Conservation (phyloP, 352 stramenopile genomes). For the Globisporangium echinulatum region DNA sequence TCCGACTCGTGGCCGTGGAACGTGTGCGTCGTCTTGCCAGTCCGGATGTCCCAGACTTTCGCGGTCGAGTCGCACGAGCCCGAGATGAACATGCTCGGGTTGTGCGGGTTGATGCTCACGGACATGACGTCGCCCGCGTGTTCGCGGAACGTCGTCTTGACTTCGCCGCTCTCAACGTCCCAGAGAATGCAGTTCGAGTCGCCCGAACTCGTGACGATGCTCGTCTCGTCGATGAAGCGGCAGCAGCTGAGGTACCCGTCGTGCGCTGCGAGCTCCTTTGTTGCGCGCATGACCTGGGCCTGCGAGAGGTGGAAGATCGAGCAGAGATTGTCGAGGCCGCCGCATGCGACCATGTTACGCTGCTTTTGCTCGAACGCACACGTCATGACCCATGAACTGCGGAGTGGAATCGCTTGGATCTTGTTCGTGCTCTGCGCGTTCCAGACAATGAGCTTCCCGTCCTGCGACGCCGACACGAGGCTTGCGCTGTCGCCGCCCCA, state of each 20-base stretch:
- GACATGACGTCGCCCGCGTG: slow-evolving; percentile 98
- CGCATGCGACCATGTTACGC: slow-evolving; percentile 96
- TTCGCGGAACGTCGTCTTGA: slow-evolving; percentile 95
- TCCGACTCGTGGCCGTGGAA: slow-evolving; percentile 97
- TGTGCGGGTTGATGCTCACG: slow-evolving; percentile 92
- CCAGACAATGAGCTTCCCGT: slow-evolving; percentile 99
- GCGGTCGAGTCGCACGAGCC: slow-evolving; percentile 95
- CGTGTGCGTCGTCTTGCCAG: slow-evolving; percentile 93
- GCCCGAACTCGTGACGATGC: slow-evolving; percentile 92
- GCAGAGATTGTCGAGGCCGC: slow-evolving; percentile 98
- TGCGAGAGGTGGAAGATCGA: slow-evolving; percentile 97
- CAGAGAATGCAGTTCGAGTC: slow-evolving; percentile 99
- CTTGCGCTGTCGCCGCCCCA: slow-evolving; percentile 91
- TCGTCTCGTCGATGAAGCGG: slow-evolving; percentile 94
- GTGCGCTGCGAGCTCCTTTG: slow-evolving; percentile 95
- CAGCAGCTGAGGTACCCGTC: slow-evolving; percentile 98
- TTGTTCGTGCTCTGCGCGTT: slow-evolving; percentile 97
- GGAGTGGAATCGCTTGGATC: slow-evolving; percentile 94
- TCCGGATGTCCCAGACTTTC: slow-evolving; percentile 98
- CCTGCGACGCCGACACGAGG: slow-evolving; percentile 93
- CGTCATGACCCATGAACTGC: slow-evolving; percentile 99
- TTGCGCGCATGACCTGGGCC: slow-evolving; percentile 85
- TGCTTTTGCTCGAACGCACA: slow-evolving; percentile 98
- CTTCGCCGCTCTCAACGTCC: slow-evolving; percentile 93
- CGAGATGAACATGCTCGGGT: slow-evolving; percentile 96